phyloP scores from a whole-genome alignment of 2,329 filamentous ascomycete genomes.

The Trichoderma asperellum region DNA sequence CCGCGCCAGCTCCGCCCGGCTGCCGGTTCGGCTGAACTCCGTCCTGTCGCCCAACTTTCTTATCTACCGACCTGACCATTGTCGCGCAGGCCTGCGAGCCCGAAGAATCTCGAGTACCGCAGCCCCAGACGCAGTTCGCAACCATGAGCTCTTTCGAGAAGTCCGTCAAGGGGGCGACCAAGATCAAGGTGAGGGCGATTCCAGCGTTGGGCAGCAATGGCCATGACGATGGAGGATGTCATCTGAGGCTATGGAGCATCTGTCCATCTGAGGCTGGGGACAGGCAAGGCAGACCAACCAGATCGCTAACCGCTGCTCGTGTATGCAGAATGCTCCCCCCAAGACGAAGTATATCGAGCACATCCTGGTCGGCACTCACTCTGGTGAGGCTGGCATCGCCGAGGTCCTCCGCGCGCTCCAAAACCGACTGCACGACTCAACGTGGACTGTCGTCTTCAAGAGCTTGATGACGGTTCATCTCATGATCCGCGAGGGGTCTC shows the following conservation, averaged over 20 bases:
- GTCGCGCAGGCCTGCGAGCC: slow-evolving; percentile 23
- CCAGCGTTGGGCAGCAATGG: neutral
- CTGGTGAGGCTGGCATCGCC: slow-evolving; percentile 89
- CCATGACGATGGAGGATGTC: neutral
- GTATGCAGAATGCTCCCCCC: slow-evolving; percentile 78
- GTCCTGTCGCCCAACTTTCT: slow-evolving; percentile 29
- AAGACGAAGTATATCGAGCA: slow-evolving; percentile 99
- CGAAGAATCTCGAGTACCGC: slow-evolving; percentile 11
- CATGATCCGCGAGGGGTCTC: slow-evolving; percentile 95
- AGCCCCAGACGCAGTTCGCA: slow-evolving; percentile 32
- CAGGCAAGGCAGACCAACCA: slow-evolving; percentile 12
- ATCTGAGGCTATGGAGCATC: slow-evolving; percentile 6
- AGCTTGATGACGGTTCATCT: slow-evolving; percentile 92
- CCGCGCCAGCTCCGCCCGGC: slow-evolving; percentile 28
- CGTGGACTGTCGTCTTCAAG: slow-evolving; percentile 99
- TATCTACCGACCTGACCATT: slow-evolving; percentile 23
- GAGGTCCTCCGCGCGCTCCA: slow-evolving; percentile 95
- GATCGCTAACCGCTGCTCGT: slow-evolving; percentile 15
- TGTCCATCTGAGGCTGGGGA: slow-evolving; percentile 4
- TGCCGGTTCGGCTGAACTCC: slow-evolving; percentile 28
- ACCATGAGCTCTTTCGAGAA: slow-evolving; percentile 94
- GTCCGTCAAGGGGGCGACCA: slow-evolving; percentile 97
- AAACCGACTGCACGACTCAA: slow-evolving; percentile 86
- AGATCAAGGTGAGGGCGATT: slow-evolving; percentile 74
- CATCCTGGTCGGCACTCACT: slow-evolving; percentile 92